phyloP scores from a whole-genome alignment of 345 rosid species.

The Reutealis trisperma region DNA sequence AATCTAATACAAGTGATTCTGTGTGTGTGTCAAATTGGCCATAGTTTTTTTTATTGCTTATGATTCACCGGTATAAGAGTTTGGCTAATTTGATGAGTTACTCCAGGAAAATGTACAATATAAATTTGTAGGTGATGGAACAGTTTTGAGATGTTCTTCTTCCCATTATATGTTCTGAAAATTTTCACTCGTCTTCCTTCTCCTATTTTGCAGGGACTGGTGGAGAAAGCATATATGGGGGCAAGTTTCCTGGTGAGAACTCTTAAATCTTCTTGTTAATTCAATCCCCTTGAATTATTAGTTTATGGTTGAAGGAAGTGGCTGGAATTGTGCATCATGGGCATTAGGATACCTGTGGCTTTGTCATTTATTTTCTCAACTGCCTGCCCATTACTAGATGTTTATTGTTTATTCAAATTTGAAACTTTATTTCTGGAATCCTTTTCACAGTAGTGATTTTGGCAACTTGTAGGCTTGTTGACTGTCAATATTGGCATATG shows the following conservation, averaged over 20 bases:
- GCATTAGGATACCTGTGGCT: not conserved
- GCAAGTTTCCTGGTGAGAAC: constrained; percentile 81
- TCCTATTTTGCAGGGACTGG: constrained; percentile 58
- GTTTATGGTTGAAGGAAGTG: not conserved
- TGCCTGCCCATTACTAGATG: not conserved
- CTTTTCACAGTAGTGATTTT: not conserved
- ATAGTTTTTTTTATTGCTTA: not conserved
- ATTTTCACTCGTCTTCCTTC: constrained; percentile 11
- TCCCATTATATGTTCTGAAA: not conserved
- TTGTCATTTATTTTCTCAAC: not conserved
- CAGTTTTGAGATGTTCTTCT: not conserved
- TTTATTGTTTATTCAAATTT: not conserved
- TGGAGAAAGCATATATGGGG: constrained; percentile 92
- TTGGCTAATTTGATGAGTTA: not conserved
- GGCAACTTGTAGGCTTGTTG: not conserved
- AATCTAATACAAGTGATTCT: not conserved
- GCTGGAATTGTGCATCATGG: not conserved
- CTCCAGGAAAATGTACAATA: not conserved
- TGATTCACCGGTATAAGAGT: not conserved
- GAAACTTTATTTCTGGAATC: not conserved
- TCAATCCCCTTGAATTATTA: not conserved
- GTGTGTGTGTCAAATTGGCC: not conserved
- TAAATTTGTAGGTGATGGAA: not conserved
- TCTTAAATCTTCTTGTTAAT: not conserved
- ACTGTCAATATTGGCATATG: not conserved